Base-by-base conservation (phyloP, 1,284 basidiomycete species). In the Ganoderma boninense region DNA sequence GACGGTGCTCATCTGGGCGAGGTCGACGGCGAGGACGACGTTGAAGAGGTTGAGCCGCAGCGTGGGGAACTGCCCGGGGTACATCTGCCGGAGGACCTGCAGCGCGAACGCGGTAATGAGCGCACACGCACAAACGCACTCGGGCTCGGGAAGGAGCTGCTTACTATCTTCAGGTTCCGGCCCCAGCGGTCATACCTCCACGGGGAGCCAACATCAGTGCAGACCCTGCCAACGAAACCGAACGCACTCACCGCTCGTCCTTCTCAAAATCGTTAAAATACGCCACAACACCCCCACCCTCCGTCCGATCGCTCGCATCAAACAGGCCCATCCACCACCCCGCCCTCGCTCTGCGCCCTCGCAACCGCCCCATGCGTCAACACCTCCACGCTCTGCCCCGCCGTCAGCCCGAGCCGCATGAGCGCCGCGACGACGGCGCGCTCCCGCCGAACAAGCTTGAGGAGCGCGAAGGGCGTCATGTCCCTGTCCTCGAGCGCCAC, bases 231-330 rank as follows among this genome's bases (percentile, higher is more conserved):
- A n/a, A n/a, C n/a, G n/a, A n/a, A n/a, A n/a, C n/a, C n/a, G n/a
- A 38, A 6, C 7, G 38, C 10, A 80, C 82, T 67, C 80, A 93
- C 85, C 88, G 84, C n/a, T 82, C 84, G 78, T 98, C 97, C 71
- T 90, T 93, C 81, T 95, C 92, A 32, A 99, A 81, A 80, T 99
- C 92, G 80, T 99, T 99, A 89, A 93, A 92, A 90, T 94, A 99
- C 0, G 91, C 79, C 64, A 98, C 88, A 2, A 92, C 86, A 18
- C 84, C 87, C 0, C 92, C 94, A 1, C 88, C 93, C 80, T 98
- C 97, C 6, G 79, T 77, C n/a, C 94, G 85, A 79, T 98, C 97
- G 71, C 94, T 95, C 2, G 95, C 93, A 80, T 98, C 97, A 65
- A 97, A 92, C 13, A 97, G n/a, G 76, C 0, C 91, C 93, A 69